Evolutionary conservation across 139 green algal species (phyloP), one percentile per base, ranked within the genome.

Genomic region (Tetraselmis chui): DNA sequence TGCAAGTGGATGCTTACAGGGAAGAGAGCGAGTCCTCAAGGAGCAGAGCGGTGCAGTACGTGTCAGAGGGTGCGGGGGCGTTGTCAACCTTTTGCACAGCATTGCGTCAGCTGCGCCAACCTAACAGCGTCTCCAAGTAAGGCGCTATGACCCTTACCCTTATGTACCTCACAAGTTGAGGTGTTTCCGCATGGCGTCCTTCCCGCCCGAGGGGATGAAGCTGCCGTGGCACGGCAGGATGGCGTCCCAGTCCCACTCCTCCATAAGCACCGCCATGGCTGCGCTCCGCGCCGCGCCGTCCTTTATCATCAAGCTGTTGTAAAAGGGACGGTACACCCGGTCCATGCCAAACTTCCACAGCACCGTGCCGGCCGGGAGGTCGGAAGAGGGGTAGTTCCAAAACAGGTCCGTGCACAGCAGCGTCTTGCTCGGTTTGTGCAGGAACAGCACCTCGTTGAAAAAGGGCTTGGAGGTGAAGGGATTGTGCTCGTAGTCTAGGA

Each of bases 281-380:
- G n/a, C 31, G 1, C 86, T 76, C 11, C 80, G 90, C 25, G 28
- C 79, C 79, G 29, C 83, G 88, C 59, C 81, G 29, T 88, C 79
- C 26, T 79, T 84, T 59, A 92, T 84, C 90, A 93, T 92, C 30
- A 92, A 82, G n/a, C 58, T 81, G 26, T 83, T 85, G 79, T 93
- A 93, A 80, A 93, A 92, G 26, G 89, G 90, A 26, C 82, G 32
- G 59, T 92, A 93, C 0, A 93, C 67, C n/a, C 32, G 29, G 81
- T 93, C 90, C 90, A 93, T 93, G 79, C 86, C 87, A 81, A 89
- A 84, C 81, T 93, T 93, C 85, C 85, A 93, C 23, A 84, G 32
- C 76, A 79, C 82, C 28, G 90, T 92, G 0, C 78, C 84, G 2
- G 74, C 31, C 0, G 86, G 83, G 1, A 83, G 75, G 29, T 83